A percentile compares a stretch with the other conserved stretches of the same genome.
Conservation (phyloP, 2,329 filamentous ascomycete species). For the Ascochyta rabiei region DNA sequence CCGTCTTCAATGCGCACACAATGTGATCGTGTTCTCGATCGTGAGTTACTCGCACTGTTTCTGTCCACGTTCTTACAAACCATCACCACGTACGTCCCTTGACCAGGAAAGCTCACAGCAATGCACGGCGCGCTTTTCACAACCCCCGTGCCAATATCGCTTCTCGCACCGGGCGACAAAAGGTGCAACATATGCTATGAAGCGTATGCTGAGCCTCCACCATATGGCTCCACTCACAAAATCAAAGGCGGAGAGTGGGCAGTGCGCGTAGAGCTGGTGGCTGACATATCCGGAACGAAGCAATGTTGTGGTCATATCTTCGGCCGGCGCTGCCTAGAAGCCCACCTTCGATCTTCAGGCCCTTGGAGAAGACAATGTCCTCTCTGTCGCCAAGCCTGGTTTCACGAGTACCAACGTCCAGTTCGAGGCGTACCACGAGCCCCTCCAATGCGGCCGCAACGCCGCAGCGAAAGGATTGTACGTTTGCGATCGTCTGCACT, state of each 20-base stretch:
- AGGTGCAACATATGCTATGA: constrained; percentile 14
- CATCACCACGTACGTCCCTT: too few relatives aligned
- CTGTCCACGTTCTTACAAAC: too few relatives aligned
- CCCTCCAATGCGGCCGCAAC: not conserved
- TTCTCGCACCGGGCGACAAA: not conserved
- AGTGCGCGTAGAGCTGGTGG: constrained; percentile 10
- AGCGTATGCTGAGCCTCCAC: constrained; percentile 1
- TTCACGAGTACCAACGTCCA: not conserved
- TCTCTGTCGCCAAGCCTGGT: constrained; percentile 4
- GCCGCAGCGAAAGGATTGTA: not conserved
- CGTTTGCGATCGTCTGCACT: not conserved
- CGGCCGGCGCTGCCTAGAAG: constrained; percentile 2
- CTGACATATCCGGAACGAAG: not conserved
- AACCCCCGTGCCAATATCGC: not conserved
- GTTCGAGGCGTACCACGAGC: not conserved
- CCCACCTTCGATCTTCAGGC: constrained; percentile 1
- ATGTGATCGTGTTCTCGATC: too few relatives aligned
- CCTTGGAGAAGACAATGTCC: constrained; percentile 9
- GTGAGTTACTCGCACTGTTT: too few relatives aligned
- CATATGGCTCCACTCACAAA: not conserved
- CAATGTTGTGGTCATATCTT: constrained; percentile 15
- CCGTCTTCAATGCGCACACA: too few relatives aligned
- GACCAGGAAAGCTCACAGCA: not conserved
- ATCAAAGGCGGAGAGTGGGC: constrained; percentile 1
- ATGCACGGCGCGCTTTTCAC: constrained; percentile 7